Base-by-base conservation (phyloP, 306 rosid genomes). In the Myrica gale region DNA sequence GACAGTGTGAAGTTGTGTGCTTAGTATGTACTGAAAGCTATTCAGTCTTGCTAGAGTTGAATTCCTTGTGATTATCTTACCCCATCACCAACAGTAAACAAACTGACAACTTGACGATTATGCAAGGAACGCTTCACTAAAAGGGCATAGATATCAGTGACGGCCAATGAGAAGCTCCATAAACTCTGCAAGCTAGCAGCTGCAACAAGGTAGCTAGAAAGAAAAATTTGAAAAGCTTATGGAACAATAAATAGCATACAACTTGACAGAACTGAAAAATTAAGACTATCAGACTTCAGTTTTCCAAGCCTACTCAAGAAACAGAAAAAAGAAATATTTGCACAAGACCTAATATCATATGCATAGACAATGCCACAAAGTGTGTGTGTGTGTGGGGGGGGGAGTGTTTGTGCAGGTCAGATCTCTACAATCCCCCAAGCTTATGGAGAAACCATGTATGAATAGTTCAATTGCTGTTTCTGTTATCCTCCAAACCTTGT, bases 11-110 rank as follows among this genome's bases (percentile, higher is more conserved):
- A 26, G 32, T 26, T 26, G 32, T 26, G 52, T 50, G 57, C 66
- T 54, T 19, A 73, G 15, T 50, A 65, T 72, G 68, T 74, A 13
- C 55, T 58, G 42, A 54, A 72, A 63, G 73, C 23, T 78, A 68
- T 11, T 16, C 53, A 69, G 51, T n/a, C 50, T 68, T 45, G 44
- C 69, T 45, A 51, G 53, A 57, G 32, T 26, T 26, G 2, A 26
- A 58, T 58, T n/a, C 20, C 16, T 23, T 55, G 50, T 37, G 48
- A 73, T 58, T 74, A 68, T 81, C 93, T 86, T 90, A 92, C 98
- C 90, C 98, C 97, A 72, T 94, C 98, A 15, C 98, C 98, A 68
- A 94, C 42, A 47, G 98, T 82, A 75, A 94, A 94, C 54, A 90
- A 77, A 73, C 86, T 65, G 76, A 92, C 86, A 69, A 85, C 79